Percentiles rank a stretch among this genome's conserved stretches.
These are phyloP conservation scores for Coemansia biformis DNA, from an alignment of 192 early-diverging fungal species.

Conservation along the genomic window DNA sequence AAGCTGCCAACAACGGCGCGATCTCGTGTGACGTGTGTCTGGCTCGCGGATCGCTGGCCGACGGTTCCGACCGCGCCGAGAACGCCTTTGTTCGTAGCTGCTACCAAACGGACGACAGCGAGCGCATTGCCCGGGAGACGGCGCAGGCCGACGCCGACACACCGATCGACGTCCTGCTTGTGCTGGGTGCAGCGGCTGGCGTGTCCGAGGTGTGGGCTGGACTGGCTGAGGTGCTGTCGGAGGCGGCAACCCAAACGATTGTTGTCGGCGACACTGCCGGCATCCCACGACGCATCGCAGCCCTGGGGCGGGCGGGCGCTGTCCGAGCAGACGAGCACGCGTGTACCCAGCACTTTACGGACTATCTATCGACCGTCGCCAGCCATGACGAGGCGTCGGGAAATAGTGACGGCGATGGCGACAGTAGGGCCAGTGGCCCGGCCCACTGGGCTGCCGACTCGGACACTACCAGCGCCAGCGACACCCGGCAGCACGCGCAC, in stretches of 20 bases:
- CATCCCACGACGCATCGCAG: background rate
- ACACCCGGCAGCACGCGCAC: too few species aligned
- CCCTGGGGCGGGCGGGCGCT: background rate
- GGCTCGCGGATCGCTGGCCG: conserved; percentile 9
- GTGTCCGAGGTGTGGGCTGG: conserved; percentile 8
- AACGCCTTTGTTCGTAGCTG: conserved; percentile 23
- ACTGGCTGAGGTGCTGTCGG: conserved; percentile 5
- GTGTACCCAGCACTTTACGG: conserved; percentile 2
- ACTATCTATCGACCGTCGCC: background rate
- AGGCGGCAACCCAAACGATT: conserved; percentile 8
- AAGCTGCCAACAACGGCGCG: conserved; percentile 13
- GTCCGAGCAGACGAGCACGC: background rate
- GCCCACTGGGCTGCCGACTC: too few species aligned
- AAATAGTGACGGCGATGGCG: background rate
- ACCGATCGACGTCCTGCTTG: conserved; percentile 17
- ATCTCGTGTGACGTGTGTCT: conserved; percentile 27
- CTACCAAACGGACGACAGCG: conserved; percentile 5
- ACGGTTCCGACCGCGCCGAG: background rate
- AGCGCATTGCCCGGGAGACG: conserved; percentile 4
- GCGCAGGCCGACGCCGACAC: conserved; percentile 17
- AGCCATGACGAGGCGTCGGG: background rate
- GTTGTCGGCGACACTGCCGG: background rate
- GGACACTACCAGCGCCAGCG: too few species aligned
- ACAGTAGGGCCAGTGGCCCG: background rate
- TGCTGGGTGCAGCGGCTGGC: conserved; percentile 8